A percentile compares a stretch with the other conserved stretches of the same genome.
Evolutionary conservation across 345 rosid species (phyloP).

Genomic region (Citrus unshiu): DNA sequence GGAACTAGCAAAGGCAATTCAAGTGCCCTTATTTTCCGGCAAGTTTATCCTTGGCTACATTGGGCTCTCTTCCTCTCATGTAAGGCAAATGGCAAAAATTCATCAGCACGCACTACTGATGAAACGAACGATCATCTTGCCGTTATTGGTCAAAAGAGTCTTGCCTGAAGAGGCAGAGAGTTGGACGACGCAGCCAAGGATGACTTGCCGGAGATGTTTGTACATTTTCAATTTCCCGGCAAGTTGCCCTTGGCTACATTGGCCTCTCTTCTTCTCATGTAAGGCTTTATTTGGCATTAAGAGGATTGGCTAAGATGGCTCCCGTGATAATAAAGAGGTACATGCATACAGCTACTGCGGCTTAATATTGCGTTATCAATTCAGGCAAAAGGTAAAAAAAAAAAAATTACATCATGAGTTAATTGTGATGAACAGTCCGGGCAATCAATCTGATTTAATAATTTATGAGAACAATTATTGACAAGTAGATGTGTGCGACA

Average conservation of each 20-base stretch:
- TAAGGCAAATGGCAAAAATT: conserved; percentile 11
- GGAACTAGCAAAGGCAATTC: neutral
- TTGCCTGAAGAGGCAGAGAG: conserved; percentile 16
- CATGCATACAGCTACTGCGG: neutral
- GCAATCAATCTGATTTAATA: no score
- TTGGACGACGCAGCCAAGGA: conserved; percentile 25
- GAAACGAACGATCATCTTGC: neutral
- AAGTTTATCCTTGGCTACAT: conserved; percentile 26
- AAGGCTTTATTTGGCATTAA: conserved; percentile 15
- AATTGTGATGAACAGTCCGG: neutral
- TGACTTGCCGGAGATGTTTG: conserved; percentile 25
- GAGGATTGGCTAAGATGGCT: neutral
- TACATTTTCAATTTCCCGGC: conserved; percentile 7
- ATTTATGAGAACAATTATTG: neutral
- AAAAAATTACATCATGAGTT: neutral
- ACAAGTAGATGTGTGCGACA: neutral
- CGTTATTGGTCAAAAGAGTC: neutral
- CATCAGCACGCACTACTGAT: no score
- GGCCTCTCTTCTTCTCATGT: conserved; percentile 23
- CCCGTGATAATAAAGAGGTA: neutral
- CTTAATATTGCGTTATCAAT: neutral
- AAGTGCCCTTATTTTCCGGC: conserved; percentile 4
- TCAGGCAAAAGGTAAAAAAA: no score
- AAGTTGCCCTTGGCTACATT: conserved; percentile 30
- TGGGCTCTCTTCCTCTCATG: conserved; percentile 23